These are phyloP conservation scores for Acanthamoeba castellanii DNA, from an alignment of 208 protist genomes.

Conservation along the genomic window DNA sequence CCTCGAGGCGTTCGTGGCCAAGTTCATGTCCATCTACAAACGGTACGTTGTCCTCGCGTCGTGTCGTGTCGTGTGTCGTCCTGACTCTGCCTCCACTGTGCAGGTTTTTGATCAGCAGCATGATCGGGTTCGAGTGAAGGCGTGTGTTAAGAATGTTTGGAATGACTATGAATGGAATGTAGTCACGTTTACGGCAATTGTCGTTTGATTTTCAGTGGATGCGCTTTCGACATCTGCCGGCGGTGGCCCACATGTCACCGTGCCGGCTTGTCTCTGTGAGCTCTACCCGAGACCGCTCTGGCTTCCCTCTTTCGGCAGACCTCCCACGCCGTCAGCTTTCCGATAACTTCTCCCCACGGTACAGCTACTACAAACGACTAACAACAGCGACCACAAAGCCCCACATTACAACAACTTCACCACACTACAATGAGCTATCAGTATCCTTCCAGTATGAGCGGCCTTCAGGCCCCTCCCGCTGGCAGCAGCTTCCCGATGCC, in stretches of 20 bases:
- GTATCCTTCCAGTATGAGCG: not conserved
- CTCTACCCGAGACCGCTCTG: too few relatives aligned
- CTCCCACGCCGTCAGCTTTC: too few relatives aligned
- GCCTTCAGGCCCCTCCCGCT: not conserved
- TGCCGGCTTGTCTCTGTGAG: too few relatives aligned
- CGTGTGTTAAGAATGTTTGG: not conserved
- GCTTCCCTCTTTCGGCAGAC: too few relatives aligned
- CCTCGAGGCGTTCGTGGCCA: conserved; percentile 98
- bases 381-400: too few relatives aligned
- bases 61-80: not conserved
- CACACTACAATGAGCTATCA: not conserved
- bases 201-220: not conserved
- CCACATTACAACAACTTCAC: too few relatives aligned
- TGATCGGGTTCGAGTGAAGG: not conserved
- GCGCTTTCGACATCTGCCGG: too few relatives aligned
- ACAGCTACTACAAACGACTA: too few relatives aligned
- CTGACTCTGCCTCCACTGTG: not conserved
- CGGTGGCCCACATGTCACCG: too few relatives aligned
- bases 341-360: too few relatives aligned
- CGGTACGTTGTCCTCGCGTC: conserved; percentile 44
- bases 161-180: not conserved
- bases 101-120: conserved; percentile 60
- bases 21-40: conserved; percentile 94
- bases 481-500: not conserved
- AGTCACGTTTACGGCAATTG: not conserved